Evolutionary conservation across 306 rosid species (phyloP), one percentile per base, ranked within the genome.

Genomic region (Prunus mongolica): DNA sequence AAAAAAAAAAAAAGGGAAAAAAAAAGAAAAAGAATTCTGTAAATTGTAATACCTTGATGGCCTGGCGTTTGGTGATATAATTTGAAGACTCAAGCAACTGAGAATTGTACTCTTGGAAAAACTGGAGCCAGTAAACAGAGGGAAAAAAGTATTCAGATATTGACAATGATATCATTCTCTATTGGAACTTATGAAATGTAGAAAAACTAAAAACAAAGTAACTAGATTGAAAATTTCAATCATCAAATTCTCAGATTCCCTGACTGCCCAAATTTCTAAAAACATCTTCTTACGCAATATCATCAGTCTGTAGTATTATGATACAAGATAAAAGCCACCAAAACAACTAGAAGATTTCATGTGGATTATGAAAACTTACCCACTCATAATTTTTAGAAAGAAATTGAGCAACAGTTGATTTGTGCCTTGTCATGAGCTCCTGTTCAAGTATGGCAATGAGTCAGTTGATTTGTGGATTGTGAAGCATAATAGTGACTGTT

Each of bases 351-450:
- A 73, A 44, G 1, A 14, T 22, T 4, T 54, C 66, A 41, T 56
- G 41, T 6, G 16, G 58, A 24, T 44, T 73, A 19, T 11, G 18
- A 58, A 38, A 60, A 25, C 83, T 50, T 68, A 86, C 89, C 86
- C 86, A 86, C 3, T 82, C 83, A 58, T 77, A 86, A 52, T 80
- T 82, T 32, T 57, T 25, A 6, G 84, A 73, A 72, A 86, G 84
- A 74, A 82, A 86, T 30, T 72, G 79, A 27, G 81, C 84, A 5
- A 78, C 86, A 27, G 86, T 86, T 19, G 89, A 82, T 52, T 82
- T 86, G 79, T 86, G 89, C 79, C 89, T 82, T 10, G 84, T 86
- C 84, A 86, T 64, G 38, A 86, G 86, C 73, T 82, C 86, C 89
- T 85, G 78, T 38, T 25, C 8, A 28, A 61, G 49, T 22, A 15